phyloP scores from a whole-genome alignment of 208 protist genomes.

The Wallacemonas rigidus region DNA sequence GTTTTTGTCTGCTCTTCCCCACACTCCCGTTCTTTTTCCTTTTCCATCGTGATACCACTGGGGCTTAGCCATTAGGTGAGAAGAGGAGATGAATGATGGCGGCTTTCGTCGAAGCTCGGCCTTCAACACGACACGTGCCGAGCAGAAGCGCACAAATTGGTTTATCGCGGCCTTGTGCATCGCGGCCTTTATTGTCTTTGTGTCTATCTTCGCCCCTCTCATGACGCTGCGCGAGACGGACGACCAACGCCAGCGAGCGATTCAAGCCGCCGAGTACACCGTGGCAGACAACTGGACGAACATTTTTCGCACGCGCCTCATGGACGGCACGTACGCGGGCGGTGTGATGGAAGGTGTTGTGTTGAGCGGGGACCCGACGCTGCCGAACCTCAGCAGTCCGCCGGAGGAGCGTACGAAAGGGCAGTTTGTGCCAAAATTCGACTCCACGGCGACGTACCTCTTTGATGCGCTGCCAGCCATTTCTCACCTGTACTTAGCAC shows the following conservation, averaged over 20 bases:
- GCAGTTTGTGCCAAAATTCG: slow-evolving; percentile 29
- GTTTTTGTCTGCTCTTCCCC: no score
- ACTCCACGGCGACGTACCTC: neutral
- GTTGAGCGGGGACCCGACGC: slow-evolving; percentile 28
- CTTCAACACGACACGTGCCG: neutral
- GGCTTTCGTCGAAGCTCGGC: neutral
- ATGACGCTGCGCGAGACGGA: slow-evolving; percentile 24
- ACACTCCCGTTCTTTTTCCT: no score
- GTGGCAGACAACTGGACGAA: slow-evolving; percentile 26
- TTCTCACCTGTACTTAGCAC: slow-evolving; percentile 23
- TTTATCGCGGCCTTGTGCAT: slow-evolving; percentile 28
- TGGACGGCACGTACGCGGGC: slow-evolving; percentile 34
- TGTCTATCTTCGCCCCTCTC: slow-evolving; percentile 37
- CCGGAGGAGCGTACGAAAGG: slow-evolving; percentile 18
- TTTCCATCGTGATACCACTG: no score
- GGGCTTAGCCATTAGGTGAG: no score
- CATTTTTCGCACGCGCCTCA: slow-evolving; percentile 35
- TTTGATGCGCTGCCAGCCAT: neutral
- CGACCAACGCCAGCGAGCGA: neutral
- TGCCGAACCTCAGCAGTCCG: slow-evolving; percentile 33
- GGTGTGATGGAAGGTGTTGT: slow-evolving; percentile 56
- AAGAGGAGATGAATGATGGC: slow-evolving; percentile 9
- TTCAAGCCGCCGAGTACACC: slow-evolving; percentile 18
- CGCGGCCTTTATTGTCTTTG: slow-evolving; percentile 32
- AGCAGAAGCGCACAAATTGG: slow-evolving; percentile 36